These are phyloP conservation scores for Chaetomiaceae sp. DNA, from an alignment of 2,329 filamentous ascomycete species.

Conservation along the genomic window DNA sequence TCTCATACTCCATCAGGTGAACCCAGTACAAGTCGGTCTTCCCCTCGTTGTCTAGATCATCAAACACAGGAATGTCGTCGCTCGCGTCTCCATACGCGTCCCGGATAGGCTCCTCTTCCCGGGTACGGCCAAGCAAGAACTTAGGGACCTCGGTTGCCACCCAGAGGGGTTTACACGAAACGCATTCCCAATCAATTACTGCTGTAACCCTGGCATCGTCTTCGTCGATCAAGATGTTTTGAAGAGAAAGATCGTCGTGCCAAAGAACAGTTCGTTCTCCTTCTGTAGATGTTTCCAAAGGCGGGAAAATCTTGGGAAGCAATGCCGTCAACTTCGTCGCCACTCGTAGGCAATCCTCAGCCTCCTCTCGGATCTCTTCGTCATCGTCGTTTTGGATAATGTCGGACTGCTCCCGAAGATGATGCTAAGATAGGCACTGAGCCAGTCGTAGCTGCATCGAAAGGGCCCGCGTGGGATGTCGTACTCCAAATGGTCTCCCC, in stretches of 20 bases:
- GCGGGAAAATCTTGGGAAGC: conserved; percentile 31
- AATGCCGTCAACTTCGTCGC: conserved; percentile 14
- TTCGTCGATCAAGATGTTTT: conserved; percentile 36
- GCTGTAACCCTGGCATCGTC: background rate
- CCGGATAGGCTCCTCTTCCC: too few relatives aligned
- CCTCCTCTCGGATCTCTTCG: background rate
- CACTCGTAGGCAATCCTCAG: background rate
- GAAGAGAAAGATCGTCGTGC: conserved; percentile 35
- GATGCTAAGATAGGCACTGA: background rate
- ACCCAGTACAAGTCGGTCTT: conserved; percentile 19
- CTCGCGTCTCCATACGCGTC: too few relatives aligned
- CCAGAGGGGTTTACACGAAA: conserved; percentile 32
- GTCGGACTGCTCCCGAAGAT: background rate
- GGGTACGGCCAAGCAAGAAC: conserved; percentile 29
- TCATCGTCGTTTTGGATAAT: background rate
- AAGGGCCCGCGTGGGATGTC: conserved; percentile 32
- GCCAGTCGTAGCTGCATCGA: background rate
- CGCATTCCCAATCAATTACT: background rate
- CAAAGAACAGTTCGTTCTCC: conserved; percentile 32
- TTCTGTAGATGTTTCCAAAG: conserved; percentile 8
- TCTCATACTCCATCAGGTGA: background rate
- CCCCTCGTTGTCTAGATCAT: conserved; percentile 32
- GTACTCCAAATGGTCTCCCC: too few relatives aligned
- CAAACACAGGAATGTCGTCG: too few relatives aligned
- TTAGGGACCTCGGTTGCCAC: conserved; percentile 27